Evolutionary conservation across 2,329 filamentous ascomycete species (phyloP).

Genomic region (Trichoderma cornu-damae): DNA sequence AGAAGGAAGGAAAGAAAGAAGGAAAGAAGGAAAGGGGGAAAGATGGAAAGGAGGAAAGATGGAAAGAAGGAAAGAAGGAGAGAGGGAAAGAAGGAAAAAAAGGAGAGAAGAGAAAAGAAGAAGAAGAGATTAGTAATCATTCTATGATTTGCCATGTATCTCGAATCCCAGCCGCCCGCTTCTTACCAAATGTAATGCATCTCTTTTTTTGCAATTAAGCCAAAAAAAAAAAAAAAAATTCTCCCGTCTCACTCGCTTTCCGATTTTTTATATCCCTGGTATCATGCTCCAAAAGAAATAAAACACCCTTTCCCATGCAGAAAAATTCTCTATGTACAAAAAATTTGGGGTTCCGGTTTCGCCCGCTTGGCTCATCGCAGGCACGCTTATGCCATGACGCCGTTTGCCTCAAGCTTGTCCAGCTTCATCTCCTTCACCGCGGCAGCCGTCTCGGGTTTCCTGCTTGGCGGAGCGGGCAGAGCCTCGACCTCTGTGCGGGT

Average conservation of each 20-base stretch:
- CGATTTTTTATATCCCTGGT: constrained; percentile 3
- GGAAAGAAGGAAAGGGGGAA: no score
- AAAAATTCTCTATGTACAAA: constrained; percentile 7
- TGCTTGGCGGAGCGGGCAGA: constrained; percentile 1
- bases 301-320: background rate
- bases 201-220: background rate
- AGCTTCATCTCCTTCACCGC: background rate
- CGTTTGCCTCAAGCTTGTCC: constrained; percentile 10
- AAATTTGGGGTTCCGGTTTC: background rate
- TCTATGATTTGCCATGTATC: constrained; percentile 3
- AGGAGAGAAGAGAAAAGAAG: background rate
- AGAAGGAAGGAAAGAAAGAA: no score
- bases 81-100: background rate
- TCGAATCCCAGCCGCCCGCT: background rate
- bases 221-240: background rate
- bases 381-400: constrained; percentile 2
- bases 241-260: background rate
- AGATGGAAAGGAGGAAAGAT: no score
- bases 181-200: constrained; percentile 2
- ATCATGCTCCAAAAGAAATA: constrained; percentile 9
- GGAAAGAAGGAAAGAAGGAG: background rate
- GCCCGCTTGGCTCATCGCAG: background rate
- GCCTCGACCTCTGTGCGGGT: constrained; percentile 24
- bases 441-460: background rate
- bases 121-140: background rate